phyloP scores from a whole-genome alignment of 257 asterid genomes.

The Catharanthus roseus region DNA sequence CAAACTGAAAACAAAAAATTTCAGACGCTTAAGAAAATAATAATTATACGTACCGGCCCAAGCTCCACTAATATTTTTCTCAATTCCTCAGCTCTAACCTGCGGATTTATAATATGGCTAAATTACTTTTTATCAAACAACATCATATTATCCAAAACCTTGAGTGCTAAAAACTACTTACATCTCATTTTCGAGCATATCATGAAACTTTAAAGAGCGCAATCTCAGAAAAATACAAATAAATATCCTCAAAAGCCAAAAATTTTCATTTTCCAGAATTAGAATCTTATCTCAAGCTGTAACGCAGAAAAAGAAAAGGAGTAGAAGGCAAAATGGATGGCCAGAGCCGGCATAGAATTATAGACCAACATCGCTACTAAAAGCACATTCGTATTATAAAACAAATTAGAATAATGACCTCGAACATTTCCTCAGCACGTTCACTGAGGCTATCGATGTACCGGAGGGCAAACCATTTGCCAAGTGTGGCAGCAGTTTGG shows the following conservation, averaged over 20 bases:
- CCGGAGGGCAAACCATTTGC: slow-evolving; percentile 90
- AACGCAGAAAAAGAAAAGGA: neutral
- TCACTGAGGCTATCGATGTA: slow-evolving; percentile 58
- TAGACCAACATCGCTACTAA: neutral
- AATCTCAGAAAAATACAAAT: neutral
- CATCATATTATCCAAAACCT: neutral
- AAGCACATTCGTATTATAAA: neutral
- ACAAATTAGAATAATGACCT: slow-evolving; percentile 31
- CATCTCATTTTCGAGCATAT: neutral
- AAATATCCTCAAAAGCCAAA: neutral
- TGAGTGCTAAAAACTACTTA: neutral
- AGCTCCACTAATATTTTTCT: slow-evolving; percentile 79
- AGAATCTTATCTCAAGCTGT: neutral
- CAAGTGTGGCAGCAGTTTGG: slow-evolving; percentile 68
- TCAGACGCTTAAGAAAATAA: too few relatives aligned
- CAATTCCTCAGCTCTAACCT: slow-evolving; percentile 91
- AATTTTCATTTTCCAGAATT: neutral
- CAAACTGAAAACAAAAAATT: too few relatives aligned
- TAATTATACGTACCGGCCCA: slow-evolving; percentile 64
- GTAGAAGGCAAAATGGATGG: neutral
- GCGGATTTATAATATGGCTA: neutral
- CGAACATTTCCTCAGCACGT: slow-evolving; percentile 72
- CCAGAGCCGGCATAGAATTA: neutral
- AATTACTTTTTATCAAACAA: neutral
- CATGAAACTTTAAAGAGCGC: neutral